phyloP scores from a whole-genome alignment of 78 protist species.

The Thecamonas trahens region DNA sequence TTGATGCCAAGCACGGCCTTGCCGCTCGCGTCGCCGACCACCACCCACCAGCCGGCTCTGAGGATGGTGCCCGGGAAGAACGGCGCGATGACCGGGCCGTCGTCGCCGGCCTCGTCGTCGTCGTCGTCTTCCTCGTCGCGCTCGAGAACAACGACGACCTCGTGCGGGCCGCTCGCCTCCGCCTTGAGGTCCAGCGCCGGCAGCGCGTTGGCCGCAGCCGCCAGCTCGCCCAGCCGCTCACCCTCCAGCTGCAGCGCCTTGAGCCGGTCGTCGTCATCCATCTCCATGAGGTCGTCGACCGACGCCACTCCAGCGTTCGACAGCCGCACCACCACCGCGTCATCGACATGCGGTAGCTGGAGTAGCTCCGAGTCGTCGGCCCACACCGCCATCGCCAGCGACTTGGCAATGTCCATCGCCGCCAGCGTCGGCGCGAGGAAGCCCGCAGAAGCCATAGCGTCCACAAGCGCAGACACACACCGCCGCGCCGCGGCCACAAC shows the following conservation, averaged over 20 bases:
- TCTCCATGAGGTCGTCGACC: slow-evolving; percentile 78
- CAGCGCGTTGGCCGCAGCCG: background rate
- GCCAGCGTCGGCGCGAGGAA: slow-evolving; percentile 89
- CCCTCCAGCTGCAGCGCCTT: slow-evolving; percentile 32
- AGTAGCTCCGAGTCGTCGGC: slow-evolving; percentile 33
- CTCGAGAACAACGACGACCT: slow-evolving; percentile 13
- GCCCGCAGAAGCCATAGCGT: slow-evolving; percentile 65
- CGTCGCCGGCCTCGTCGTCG: no score
- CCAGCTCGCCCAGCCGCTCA: slow-evolving; percentile 32
- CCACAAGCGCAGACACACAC: slow-evolving; percentile 70
- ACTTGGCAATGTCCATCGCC: slow-evolving; percentile 92
- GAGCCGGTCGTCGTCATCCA: slow-evolving; percentile 70
- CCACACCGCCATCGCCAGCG: slow-evolving; percentile 82
- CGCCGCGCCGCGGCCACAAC: background rate
- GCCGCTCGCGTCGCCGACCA: slow-evolving; percentile 36
- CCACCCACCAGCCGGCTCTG: slow-evolving; percentile 34
- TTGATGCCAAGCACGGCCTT: slow-evolving; percentile 57
- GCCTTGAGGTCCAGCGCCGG: slow-evolving; percentile 7
- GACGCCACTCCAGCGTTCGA: slow-evolving; percentile 37
- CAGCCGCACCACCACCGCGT: slow-evolving; percentile 28
- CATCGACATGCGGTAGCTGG: slow-evolving; percentile 80
- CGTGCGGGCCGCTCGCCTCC: slow-evolving; percentile 1
- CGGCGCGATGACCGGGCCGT: background rate
- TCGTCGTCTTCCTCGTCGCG: slow-evolving; percentile 37
- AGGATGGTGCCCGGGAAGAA: background rate